Evolutionary conservation across 148 eudicot genomes (phyloP).

Genomic region (Dysphania ambrosioides): DNA sequence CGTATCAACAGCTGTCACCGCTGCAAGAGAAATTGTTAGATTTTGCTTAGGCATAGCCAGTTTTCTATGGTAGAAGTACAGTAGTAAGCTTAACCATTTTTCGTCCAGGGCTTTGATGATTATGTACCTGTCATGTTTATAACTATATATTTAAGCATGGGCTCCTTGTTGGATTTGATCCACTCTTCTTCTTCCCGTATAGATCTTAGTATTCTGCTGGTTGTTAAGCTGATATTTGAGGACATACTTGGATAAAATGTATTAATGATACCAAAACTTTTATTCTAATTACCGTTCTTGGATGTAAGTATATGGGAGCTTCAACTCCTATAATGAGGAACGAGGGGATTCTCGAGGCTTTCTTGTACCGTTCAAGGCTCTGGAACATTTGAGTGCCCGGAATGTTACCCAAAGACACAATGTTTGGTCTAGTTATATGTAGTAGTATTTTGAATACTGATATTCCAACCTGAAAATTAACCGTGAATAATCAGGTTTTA

Average conservation of each 20-base stretch:
- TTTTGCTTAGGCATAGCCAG: background rate
- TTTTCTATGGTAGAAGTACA: background rate
- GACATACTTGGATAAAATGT: background rate
- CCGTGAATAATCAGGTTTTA: background rate
- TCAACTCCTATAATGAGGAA: conserved; percentile 76
- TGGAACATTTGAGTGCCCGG: conserved; percentile 76
- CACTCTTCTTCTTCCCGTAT: conserved; percentile 88
- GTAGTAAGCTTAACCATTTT: background rate
- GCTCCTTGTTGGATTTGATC: conserved; percentile 37
- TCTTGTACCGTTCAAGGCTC: conserved; percentile 54
- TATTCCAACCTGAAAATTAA: conserved; percentile 64
- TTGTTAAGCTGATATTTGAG: conserved; percentile 6
- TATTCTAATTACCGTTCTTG: conserved; percentile 67
- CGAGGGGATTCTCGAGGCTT: conserved; percentile 68
- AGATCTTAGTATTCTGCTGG: conserved; percentile 73
- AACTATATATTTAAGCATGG: conserved; percentile 52
- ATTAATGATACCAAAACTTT: background rate
- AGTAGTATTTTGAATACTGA: conserved; percentile 81
- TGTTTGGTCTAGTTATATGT: conserved; percentile 83
- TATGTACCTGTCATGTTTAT: conserved; percentile 83
- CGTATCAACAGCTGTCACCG: conserved; percentile 89
- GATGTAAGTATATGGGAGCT: conserved; percentile 80
- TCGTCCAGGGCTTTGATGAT: background rate
- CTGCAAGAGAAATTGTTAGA: conserved; percentile 31
- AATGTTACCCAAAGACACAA: conserved; percentile 59